Evolutionary conservation across 2,329 filamentous ascomycete species (phyloP), one percentile per base, ranked within the genome.

Genomic region (Hansfordia pulvinata): DNA sequence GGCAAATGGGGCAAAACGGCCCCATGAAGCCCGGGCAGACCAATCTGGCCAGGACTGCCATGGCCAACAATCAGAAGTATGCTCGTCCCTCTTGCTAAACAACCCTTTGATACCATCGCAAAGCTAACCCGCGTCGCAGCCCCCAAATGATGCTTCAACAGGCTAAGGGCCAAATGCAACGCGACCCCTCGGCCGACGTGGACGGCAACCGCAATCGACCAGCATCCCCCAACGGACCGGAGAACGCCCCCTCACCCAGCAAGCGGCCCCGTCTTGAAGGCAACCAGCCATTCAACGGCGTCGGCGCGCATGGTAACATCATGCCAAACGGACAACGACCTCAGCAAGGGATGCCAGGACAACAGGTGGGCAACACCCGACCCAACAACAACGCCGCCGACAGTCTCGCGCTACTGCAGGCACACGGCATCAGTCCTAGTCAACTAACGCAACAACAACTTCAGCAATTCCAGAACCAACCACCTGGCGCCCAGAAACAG

Each of bases 201-300:
- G 84, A 93, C 42, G 78, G 79, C 52, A 83, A 78, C 53, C 80
- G 79, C 33, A 75, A 77, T 36, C 73, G 85, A 32, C 77, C 84
- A 16, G 75, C 77, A 31, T 93, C 88, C 18, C 88, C 88, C 6
- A 74, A 76, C 26, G 77, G 78, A 19, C 76, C 75, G 29, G 86
- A 94, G 28, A 90, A 90, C 44, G 85, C 83, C 15, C 84, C 85
- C 4, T 96, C 88, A 17, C 88, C 88, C 2, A 88, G 81, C 35
- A 96, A 96, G 60, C 72, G 86, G 44, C 82, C 76, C 31, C 80
- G 86, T 30, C 69, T 93, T 33, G 82, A 86, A 37, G 75, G 77
- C 44, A 70, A 72, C 42, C 64, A 65, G 18, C 65, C 66, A 8
- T 84, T 83, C 54, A 82, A 82, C 47, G 74, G 76, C 35, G n/a